A percentile compares a stretch with the other conserved stretches of the same genome.
These are phyloP conservation scores for Pythium apleroticum DNA, from an alignment of 352 stramenopile genomes.

Conservation along the genomic window DNA sequence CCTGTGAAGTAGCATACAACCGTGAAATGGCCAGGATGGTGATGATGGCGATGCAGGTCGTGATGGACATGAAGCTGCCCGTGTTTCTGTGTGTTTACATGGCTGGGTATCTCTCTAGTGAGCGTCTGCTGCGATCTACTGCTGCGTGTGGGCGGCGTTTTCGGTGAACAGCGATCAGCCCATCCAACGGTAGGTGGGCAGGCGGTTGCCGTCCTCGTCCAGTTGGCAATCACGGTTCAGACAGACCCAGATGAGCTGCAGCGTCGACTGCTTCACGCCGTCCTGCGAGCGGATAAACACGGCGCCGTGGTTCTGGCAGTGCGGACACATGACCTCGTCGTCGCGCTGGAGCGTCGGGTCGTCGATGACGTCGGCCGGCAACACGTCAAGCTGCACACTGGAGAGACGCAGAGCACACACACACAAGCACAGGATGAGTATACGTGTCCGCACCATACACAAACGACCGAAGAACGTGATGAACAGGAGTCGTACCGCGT, in stretches of 20 bases:
- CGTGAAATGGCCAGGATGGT: background rate
- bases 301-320: constrained; percentile 74
- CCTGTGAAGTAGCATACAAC: background rate
- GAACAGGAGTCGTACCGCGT: constrained; percentile 48
- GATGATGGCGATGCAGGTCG: background rate
- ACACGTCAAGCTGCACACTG: constrained; percentile 83
- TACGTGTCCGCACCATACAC: background rate
- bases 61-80: background rate
- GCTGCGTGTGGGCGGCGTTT: background rate
- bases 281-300: constrained; percentile 89
- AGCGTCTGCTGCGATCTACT: background rate
- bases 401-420: background rate
- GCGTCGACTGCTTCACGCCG: constrained; percentile 84
- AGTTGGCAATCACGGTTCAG: constrained; percentile 87
- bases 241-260: constrained; percentile 88
- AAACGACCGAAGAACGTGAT: background rate
- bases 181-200: constrained; percentile 88
- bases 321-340: constrained; percentile 82
- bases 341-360: constrained; percentile 88
- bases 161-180: constrained; percentile 32
- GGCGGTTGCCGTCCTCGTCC: constrained; percentile 80
- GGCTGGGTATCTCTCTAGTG: background rate
- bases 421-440: background rate
- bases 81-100: constrained; percentile 4
- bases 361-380: constrained; percentile 85